phyloP scores from a whole-genome alignment of 164 flowering plant genomes.

The Piper betle region DNA sequence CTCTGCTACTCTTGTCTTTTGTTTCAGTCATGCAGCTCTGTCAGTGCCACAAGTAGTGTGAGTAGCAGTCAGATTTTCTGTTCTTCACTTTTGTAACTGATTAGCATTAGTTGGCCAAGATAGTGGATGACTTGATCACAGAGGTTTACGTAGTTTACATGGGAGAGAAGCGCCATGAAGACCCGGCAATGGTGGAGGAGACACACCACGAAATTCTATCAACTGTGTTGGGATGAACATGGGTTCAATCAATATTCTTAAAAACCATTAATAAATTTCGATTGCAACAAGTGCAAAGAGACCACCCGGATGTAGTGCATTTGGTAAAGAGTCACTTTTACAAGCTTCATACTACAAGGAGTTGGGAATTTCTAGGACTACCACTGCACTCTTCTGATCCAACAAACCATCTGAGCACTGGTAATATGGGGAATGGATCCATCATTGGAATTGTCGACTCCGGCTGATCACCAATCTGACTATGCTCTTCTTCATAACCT shows the following conservation, averaged over 20 bases:
- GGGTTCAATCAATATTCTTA: not conserved
- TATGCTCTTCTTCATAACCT: too few relatives aligned
- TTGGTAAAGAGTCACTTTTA: slow-evolving; percentile 23
- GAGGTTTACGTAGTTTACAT: slow-evolving; percentile 28
- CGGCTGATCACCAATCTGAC: slow-evolving; percentile 15
- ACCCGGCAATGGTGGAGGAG: slow-evolving; percentile 12
- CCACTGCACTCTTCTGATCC: slow-evolving; percentile 1
- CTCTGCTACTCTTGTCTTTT: not conserved
- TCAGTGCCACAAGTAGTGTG: not conserved
- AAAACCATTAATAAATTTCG: too few relatives aligned
- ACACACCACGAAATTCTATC: slow-evolving; percentile 32
- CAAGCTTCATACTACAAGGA: slow-evolving; percentile 34
- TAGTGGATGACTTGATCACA: not conserved
- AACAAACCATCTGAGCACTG: slow-evolving; percentile 11
- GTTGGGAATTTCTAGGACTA: slow-evolving; percentile 47
- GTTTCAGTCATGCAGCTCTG: not conserved
- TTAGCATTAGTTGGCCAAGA: not conserved
- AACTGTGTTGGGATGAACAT: slow-evolving; percentile 13
- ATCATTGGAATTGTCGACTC: slow-evolving; percentile 41
- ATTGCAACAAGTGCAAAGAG: too few relatives aligned
- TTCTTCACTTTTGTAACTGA: not conserved
- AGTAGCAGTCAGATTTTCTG: not conserved
- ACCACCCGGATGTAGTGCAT: too few relatives aligned
- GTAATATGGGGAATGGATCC: slow-evolving; percentile 25
- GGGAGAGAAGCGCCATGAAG: too few relatives aligned